These are phyloP conservation scores for Trichosporon coremiiforme DNA, from an alignment of 1,284 basidiomycete species.

Conservation along the genomic window DNA sequence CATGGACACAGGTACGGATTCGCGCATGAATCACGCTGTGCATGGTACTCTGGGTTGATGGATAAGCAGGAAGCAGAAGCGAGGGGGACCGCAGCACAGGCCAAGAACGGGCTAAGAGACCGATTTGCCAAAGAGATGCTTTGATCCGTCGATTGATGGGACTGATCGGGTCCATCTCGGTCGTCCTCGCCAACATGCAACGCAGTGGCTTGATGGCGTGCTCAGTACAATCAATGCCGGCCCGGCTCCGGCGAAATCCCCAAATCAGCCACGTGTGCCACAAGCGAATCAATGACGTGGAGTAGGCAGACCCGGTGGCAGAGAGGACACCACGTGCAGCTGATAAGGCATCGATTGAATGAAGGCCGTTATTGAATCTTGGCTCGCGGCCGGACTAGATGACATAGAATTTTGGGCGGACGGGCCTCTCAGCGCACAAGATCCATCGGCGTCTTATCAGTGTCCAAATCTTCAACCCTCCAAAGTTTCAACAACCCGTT, in stretches of 20 bases:
- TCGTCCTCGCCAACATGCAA: neutral
- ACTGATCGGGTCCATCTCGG: neutral
- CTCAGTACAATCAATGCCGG: neutral
- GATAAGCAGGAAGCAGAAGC: neutral
- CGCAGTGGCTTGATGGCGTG: constrained; percentile 3
- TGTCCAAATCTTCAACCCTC: neutral
- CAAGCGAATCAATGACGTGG: constrained; percentile 15
- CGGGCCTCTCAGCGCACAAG: neutral
- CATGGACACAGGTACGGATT: neutral
- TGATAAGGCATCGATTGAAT: constrained; percentile 4
- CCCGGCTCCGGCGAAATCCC: neutral
- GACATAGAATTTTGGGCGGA: constrained; percentile 12
- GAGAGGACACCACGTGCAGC: neutral
- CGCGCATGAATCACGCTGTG: constrained; percentile 1
- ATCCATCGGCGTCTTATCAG: constrained; percentile 15
- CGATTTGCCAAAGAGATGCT: neutral
- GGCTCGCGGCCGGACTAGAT: neutral
- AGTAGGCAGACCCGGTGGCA: neutral
- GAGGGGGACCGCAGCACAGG: neutral
- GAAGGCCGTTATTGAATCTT: neutral
- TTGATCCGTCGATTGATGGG: neutral
- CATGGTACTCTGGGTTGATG: neutral
- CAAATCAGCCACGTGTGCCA: constrained; percentile 16
- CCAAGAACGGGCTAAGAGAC: constrained; percentile 13
- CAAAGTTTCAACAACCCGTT: constrained; percentile 18